These are phyloP conservation scores for Chrysoporthe deuterocubensis DNA, from an alignment of 2,329 filamentous ascomycete species.

Conservation along the genomic window DNA sequence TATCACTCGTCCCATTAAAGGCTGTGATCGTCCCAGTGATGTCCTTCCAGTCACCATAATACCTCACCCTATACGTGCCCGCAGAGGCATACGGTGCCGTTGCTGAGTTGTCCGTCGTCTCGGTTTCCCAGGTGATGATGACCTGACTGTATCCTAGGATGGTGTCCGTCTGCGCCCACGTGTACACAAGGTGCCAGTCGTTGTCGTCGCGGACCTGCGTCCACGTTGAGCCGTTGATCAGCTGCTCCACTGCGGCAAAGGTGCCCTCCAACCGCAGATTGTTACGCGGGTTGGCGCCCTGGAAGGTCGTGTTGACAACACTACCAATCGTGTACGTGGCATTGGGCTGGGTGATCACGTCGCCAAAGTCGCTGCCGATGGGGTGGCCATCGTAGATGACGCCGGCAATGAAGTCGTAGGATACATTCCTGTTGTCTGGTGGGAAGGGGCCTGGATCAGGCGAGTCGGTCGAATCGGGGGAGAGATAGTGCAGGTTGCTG, in stretches of 20 bases:
- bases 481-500: slow-evolving; percentile 70
- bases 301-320: slow-evolving; percentile 69
- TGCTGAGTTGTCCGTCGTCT: slow-evolving; percentile 72
- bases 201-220: slow-evolving; percentile 69
- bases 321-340: slow-evolving; percentile 61
- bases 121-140: slow-evolving; percentile 77
- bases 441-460: slow-evolving; percentile 64
- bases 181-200: slow-evolving; percentile 82
- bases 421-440: slow-evolving; percentile 77
- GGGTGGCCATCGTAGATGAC: slow-evolving; percentile 76
- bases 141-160: slow-evolving; percentile 77
- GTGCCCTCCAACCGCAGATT: slow-evolving; percentile 78
- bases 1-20: slow-evolving; percentile 52
- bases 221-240: slow-evolving; percentile 57
- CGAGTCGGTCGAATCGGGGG: slow-evolving; percentile 48
- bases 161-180: slow-evolving; percentile 75
- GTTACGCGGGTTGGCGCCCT: slow-evolving; percentile 88
- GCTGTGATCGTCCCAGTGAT: slow-evolving; percentile 63
- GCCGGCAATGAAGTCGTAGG: slow-evolving; percentile 77
- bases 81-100: slow-evolving; percentile 60
- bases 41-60: slow-evolving; percentile 80
- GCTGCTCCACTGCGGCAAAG: slow-evolving; percentile 75
- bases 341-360: slow-evolving; percentile 59
- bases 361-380: slow-evolving; percentile 70
- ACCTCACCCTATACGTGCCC: slow-evolving; percentile 76